Percentiles rank a stretch among this genome's conserved stretches.
Evolutionary conservation across 164 flowering plant genomes (phyloP).

Genomic region (Tetracentron sinense): DNA sequence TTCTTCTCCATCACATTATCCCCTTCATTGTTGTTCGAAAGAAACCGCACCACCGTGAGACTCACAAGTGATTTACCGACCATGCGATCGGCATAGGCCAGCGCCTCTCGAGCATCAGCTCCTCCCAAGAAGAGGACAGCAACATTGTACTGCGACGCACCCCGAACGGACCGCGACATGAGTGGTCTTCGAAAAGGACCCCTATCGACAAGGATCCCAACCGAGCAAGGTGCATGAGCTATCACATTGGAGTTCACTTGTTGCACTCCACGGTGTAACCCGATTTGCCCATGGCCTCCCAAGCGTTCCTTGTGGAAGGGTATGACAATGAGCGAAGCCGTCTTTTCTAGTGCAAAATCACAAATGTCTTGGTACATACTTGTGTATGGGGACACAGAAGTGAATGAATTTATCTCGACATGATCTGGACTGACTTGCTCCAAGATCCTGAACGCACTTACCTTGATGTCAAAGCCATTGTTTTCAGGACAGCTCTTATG

Average conservation of each 20-base stretch:
- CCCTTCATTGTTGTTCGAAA: slow-evolving; percentile 26
- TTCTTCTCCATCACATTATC: slow-evolving; percentile 49
- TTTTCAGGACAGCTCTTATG: slow-evolving; percentile 19
- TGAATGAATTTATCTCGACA: slow-evolving; percentile 35
- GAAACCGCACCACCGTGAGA: slow-evolving; percentile 46
- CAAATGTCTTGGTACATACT: slow-evolving; percentile 77
- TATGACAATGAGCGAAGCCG: slow-evolving; percentile 42
- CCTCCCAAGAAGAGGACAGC: slow-evolving; percentile 66
- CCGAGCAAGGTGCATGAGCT: slow-evolving; percentile 59
- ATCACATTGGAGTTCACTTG: slow-evolving; percentile 28
- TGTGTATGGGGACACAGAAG: slow-evolving; percentile 32
- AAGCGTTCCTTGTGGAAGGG: slow-evolving; percentile 33
- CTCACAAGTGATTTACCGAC: slow-evolving; percentile 30
- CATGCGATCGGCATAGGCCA: slow-evolving; percentile 51
- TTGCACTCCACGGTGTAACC: slow-evolving; percentile 6
- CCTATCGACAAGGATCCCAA: slow-evolving; percentile 50
- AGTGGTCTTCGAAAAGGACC: slow-evolving; percentile 5
- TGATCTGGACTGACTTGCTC: slow-evolving; percentile 19
- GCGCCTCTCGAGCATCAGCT: slow-evolving; percentile 62
- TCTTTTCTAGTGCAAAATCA: slow-evolving; percentile 39
- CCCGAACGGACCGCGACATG: not conserved
- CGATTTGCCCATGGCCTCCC: slow-evolving; percentile 4
- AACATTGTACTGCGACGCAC: slow-evolving; percentile 14
- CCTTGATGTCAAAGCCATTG: slow-evolving; percentile 18
- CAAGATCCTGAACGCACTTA: slow-evolving; percentile 39